Percentiles rank a stretch among this genome's conserved stretches.
Conservation (phyloP, 305 asterid species). For the Rubia tinctorum region DNA sequence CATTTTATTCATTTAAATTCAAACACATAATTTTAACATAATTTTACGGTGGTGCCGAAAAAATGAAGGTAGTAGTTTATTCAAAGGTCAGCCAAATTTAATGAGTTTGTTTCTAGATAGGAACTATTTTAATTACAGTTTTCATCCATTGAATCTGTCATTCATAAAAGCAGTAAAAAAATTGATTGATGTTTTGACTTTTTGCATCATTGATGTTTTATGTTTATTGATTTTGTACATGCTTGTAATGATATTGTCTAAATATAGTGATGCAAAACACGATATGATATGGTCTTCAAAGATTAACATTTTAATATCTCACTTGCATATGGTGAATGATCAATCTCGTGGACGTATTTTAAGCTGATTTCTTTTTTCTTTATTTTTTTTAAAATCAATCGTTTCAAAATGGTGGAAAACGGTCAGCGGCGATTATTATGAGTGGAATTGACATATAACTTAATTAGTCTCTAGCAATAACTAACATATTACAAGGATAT, state of each 20-base stretch:
- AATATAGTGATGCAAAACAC: background rate
- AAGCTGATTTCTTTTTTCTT: too few species aligned
- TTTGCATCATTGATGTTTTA: background rate
- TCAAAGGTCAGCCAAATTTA: conserved; percentile 23
- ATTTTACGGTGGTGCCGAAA: too few species aligned
- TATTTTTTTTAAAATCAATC: too few species aligned
- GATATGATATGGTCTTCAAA: background rate
- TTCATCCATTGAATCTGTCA: background rate
- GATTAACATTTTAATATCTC: background rate
- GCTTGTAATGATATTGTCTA: conserved; percentile 5
- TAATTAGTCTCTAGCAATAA: too few species aligned
- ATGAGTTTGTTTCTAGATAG: background rate
- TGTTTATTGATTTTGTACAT: conserved; percentile 2
- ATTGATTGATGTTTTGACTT: conserved; percentile 11
- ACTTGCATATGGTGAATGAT: background rate
- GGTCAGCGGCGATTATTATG: too few species aligned
- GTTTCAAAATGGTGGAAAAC: too few species aligned
- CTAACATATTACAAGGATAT: too few species aligned
- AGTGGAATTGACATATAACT: too few species aligned
- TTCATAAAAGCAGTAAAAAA: background rate
- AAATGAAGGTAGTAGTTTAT: background rate
- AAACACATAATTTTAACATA: too few species aligned
- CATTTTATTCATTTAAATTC: too few species aligned
- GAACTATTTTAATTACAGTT: background rate
- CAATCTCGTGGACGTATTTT: background rate